These are phyloP conservation scores for Fagopyrum tataricum DNA, from an alignment of 148 eudicot genomes.

Conservation along the genomic window DNA sequence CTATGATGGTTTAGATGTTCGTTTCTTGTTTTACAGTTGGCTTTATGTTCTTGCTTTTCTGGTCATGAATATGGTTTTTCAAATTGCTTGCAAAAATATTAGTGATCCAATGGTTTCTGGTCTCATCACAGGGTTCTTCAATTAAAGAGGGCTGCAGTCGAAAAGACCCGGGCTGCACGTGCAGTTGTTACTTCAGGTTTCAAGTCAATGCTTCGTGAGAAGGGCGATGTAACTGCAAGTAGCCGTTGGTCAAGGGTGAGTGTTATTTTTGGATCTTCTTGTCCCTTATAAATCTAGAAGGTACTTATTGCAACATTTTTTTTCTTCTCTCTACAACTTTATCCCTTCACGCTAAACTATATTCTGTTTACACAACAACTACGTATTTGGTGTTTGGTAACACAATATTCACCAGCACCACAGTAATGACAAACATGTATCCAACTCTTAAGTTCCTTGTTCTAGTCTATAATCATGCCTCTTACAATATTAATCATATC, in stretches of 20 bases:
- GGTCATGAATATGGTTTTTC: neutral
- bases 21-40: slow-evolving; percentile 1
- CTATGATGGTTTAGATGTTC: neutral
- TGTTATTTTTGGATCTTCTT: slow-evolving; percentile 8
- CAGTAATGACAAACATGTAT: neutral
- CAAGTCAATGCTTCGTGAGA: slow-evolving; percentile 81
- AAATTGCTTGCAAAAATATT: neutral
- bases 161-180: slow-evolving; percentile 65
- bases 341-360: neutral
- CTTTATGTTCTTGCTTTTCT: slow-evolving; percentile 2
- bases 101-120: neutral
- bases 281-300: neutral
- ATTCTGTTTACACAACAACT: neutral
- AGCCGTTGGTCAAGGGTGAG: slow-evolving; percentile 98
- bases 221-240: slow-evolving; percentile 45
- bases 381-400: neutral
- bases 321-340: neutral
- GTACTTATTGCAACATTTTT: neutral
- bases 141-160: slow-evolving; percentile 60
- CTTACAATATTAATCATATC: too few relatives aligned
- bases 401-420: neutral
- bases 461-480: neutral
- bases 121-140: slow-evolving; percentile 53
- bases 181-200: slow-evolving; percentile 57
- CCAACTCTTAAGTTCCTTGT: neutral